Conservation (phyloP, 148 eudicot genomes). For the Rhododendron mucronatum region DNA sequence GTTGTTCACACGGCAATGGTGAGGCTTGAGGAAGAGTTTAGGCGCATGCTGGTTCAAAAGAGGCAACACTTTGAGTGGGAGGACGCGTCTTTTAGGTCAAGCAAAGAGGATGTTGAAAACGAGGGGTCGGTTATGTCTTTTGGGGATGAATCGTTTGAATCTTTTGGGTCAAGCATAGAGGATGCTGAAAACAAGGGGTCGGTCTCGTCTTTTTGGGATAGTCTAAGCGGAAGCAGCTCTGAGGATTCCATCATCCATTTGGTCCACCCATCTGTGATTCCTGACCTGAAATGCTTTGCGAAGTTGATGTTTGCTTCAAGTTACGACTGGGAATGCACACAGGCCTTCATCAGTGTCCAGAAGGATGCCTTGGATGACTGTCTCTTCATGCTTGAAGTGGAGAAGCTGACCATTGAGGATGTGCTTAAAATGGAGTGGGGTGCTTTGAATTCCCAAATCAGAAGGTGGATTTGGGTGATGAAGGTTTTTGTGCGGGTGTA, state of each 20-base stretch:
- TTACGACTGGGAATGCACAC: conserved; percentile 67
- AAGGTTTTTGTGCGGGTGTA: conserved; percentile 64
- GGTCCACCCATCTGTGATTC: conserved; percentile 52
- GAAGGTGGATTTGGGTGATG: conserved; percentile 71
- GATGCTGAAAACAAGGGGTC: conserved; percentile 49
- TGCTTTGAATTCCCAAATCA: conserved; percentile 53
- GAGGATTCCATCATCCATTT: conserved; percentile 56
- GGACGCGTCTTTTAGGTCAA: conserved; percentile 54
- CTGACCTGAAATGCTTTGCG: conserved; percentile 59
- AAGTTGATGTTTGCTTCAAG: conserved; percentile 56
- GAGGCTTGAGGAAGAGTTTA: conserved; percentile 73
- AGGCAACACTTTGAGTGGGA: conserved; percentile 63
- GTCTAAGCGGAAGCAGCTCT: conserved; percentile 35
- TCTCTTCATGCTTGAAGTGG: conserved; percentile 60
- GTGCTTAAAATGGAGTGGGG: conserved; percentile 78
- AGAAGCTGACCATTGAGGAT: conserved; percentile 70
- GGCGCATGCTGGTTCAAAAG: conserved; percentile 55
- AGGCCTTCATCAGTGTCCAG: conserved; percentile 50
- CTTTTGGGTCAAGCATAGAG: conserved; percentile 41
- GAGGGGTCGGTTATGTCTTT: conserved; percentile 45
- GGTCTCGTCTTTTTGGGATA: conserved; percentile 41
- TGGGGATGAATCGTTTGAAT: conserved; percentile 51
- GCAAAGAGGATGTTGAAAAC: conserved; percentile 48
- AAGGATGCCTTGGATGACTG: conserved; percentile 67
- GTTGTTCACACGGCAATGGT: conserved; percentile 72